Percentiles rank a stretch among this genome's conserved stretches.
Evolutionary conservation across 129 eudicot species (phyloP).

Genomic region (Chrysanthemum seticuspe): DNA sequence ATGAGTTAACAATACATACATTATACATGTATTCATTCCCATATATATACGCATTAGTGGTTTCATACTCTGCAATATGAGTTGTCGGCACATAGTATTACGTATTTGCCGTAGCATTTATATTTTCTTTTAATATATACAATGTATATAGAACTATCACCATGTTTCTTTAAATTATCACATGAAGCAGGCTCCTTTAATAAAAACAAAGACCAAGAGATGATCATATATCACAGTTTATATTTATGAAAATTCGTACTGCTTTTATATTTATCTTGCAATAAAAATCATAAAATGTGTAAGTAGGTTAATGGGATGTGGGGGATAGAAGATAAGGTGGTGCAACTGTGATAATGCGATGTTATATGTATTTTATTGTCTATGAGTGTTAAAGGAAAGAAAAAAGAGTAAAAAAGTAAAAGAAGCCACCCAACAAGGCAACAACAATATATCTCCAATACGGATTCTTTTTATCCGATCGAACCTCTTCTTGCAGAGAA

Average conservation of each 20-base stretch:
- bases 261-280: conserved; percentile 13
- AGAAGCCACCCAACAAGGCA: conserved; percentile 45
- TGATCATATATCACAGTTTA: conserved; percentile 8
- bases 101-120: background rate
- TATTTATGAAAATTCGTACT: background rate
- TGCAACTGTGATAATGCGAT: conserved; percentile 54
- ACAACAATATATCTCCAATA: conserved; percentile 69
- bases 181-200: conserved; percentile 21
- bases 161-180: background rate
- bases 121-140: background rate
- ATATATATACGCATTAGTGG: too few relatives aligned
- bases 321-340: conserved; percentile 76
- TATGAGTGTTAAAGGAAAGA: background rate
- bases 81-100: too few relatives aligned
- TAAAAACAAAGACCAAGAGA: conserved; percentile 11
- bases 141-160: background rate
- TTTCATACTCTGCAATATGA: too few relatives aligned
- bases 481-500: conserved; percentile 82
- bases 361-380: conserved; percentile 21
- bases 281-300: conserved; percentile 18
- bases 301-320: conserved; percentile 39
- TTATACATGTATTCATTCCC: too few relatives aligned
- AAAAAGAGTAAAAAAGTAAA: conserved; percentile 33
- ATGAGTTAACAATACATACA: too few relatives aligned
- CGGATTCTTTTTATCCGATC: conserved; percentile 74